A percentile compares a stretch with the other conserved stretches of the same genome.
Conservation (phyloP, 2,329 filamentous ascomycete species). For the Pseudomassariella vexata region DNA sequence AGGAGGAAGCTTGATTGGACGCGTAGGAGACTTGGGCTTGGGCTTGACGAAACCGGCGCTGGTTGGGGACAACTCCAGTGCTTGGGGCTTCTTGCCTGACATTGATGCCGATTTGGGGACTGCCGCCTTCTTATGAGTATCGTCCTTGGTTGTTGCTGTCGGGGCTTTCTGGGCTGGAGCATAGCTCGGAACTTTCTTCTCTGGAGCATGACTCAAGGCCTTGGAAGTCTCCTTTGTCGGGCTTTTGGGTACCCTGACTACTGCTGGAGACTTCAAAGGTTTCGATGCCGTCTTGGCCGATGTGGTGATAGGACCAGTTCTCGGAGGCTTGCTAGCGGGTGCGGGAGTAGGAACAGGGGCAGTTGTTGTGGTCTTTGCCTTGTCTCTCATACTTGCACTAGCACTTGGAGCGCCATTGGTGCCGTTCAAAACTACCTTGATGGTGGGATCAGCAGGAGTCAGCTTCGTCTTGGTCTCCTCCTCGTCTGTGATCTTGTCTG, state of each 20-base stretch:
- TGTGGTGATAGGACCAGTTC: slow-evolving; percentile 17
- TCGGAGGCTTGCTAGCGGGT: no score
- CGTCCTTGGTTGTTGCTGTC: slow-evolving; percentile 22
- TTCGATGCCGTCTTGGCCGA: slow-evolving; percentile 26
- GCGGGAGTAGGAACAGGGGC: slow-evolving; percentile 15
- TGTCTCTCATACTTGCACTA: slow-evolving; percentile 16
- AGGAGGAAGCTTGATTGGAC: slow-evolving; percentile 59
- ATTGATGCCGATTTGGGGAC: slow-evolving; percentile 23
- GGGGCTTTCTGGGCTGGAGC: slow-evolving; percentile 30
- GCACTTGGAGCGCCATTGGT: slow-evolving; percentile 1
- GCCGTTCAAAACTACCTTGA: slow-evolving; percentile 14
- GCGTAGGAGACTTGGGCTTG: slow-evolving; percentile 63
- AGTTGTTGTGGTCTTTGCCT: slow-evolving; percentile 20
- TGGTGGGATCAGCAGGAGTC: slow-evolving; percentile 24
- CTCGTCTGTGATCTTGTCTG: slow-evolving; percentile 33
- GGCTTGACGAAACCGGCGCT: slow-evolving; percentile 47
- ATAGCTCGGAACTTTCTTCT: slow-evolving; percentile 26
- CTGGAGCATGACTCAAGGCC: slow-evolving; percentile 23
- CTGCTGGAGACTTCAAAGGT: slow-evolving; percentile 29
- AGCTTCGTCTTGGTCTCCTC: slow-evolving; percentile 28
- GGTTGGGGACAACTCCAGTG: slow-evolving; percentile 33
- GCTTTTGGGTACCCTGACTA: slow-evolving; percentile 32
- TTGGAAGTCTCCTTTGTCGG: slow-evolving; percentile 24
- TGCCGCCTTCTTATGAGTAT: slow-evolving; percentile 24
- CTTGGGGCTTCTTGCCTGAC: slow-evolving; percentile 35